Evolutionary conservation across 371 early-diverging fungal genomes (phyloP), one percentile per base, ranked within the genome.

Genomic region (Encephalitozoon intestinalis): DNA sequence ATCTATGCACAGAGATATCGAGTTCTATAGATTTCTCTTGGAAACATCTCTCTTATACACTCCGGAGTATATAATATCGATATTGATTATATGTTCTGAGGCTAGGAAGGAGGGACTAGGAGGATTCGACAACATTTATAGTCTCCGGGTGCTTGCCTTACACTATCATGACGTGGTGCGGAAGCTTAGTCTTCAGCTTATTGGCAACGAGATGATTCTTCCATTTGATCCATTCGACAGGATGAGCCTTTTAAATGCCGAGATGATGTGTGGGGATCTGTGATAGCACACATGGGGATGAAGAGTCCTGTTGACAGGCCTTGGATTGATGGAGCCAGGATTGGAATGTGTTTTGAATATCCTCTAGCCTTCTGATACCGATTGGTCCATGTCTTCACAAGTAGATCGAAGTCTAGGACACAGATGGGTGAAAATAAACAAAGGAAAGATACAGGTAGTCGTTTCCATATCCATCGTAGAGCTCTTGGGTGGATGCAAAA

Each of bases 221-320:
- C 37, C 72, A 12, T 76, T 70, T 66, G 76, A 76, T 63, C 70
- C 76, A 11, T 76, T 67, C 44, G 73, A 76, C 34, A 40, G 21
- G 9, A 50, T 73, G 34, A 46, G 58, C 37, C 37, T 58, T 28
- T n/a, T 37, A 58, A 58, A 21, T 34, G 58, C 58, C 15, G 58
- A 58, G 37, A 58, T 58, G 58, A 34, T 34, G 34, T 58, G 58
- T 5, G 34, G 30, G 1, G 34, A 58, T 58, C 58, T 58, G 6
- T 58, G 21, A 58, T 6, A n/a, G n/a, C n/a, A n/a, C n/a, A n/a
- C 49, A 4, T 18, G 21, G 7, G 4, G 49, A 2, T 15, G 4
- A 18, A 21, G 18, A 46, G 15, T 6, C 3, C 4, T 9, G 15
- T 18, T 2, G 1, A 2, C 15, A 46, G n/a, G 5, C 2, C 15